Percentiles rank a stretch among this genome's conserved stretches.
Evolutionary conservation across 1,284 basidiomycete genomes (phyloP).

Genomic region (Irpex sp.): DNA sequence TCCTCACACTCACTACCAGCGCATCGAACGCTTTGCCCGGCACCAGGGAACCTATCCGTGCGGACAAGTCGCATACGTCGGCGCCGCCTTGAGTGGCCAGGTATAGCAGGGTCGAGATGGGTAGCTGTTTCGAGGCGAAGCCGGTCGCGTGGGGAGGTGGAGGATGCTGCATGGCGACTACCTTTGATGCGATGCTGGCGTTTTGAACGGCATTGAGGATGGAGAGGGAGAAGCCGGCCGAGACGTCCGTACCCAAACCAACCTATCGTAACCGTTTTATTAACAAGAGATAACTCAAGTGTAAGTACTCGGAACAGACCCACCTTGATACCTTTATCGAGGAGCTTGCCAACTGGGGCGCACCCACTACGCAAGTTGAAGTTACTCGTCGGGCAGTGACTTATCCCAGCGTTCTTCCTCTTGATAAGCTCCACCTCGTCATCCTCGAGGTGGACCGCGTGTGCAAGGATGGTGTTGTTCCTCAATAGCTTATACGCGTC

Average conservation of each 20-base stretch:
- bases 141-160: conserved; percentile 12
- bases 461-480: conserved; percentile 80
- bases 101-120: conserved; percentile 78
- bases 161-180: conserved; percentile 45
- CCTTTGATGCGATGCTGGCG: conserved; percentile 82
- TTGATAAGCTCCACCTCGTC: conserved; percentile 77
- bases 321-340: conserved; percentile 87
- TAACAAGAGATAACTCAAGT: not conserved
- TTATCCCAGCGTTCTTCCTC: conserved; percentile 69
- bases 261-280: conserved; percentile 43
- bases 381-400: conserved; percentile 94
- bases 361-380: conserved; percentile 87
- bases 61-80: conserved; percentile 71
- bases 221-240: conserved; percentile 84
- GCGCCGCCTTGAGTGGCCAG: conserved; percentile 94
- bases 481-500: conserved; percentile 77
- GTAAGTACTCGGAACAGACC: not conserved
- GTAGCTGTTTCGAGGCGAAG: conserved; percentile 65
- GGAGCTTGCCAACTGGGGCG: conserved; percentile 73
- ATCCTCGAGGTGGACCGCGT: conserved; percentile 80
- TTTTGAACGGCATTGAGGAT: conserved; percentile 83
- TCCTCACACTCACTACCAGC: conserved; percentile 57
- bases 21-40: conserved; percentile 92
- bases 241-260: conserved; percentile 88
- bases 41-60: conserved; percentile 76